A percentile compares a stretch with the other conserved stretches of the same genome.
phyloP scores from a whole-genome alignment of 352 stramenopile species.

The Globisporangium polare region DNA sequence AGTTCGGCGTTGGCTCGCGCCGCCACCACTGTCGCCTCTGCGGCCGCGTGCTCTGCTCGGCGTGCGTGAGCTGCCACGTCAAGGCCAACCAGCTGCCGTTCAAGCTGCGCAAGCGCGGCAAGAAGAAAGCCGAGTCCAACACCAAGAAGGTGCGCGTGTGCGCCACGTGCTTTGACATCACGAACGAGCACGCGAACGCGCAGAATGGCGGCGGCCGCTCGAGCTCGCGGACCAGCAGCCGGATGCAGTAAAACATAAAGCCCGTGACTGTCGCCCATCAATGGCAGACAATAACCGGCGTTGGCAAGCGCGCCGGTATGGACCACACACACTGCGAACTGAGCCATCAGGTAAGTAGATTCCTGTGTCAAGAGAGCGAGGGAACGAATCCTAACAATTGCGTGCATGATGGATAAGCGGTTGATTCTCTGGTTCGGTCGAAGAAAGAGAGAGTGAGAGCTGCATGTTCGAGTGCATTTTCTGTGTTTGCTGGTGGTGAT shows the following conservation, averaged over 20 bases:
- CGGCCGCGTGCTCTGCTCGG: slow-evolving; percentile 45
- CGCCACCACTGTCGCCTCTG: slow-evolving; percentile 64
- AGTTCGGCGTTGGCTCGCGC: slow-evolving; percentile 39
- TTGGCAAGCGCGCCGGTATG: too few relatives aligned
- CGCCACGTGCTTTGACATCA: slow-evolving; percentile 62
- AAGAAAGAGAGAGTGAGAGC: neutral
- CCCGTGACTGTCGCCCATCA: neutral
- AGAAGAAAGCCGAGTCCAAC: slow-evolving; percentile 45
- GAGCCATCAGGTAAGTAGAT: neutral
- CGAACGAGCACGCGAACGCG: slow-evolving; percentile 2
- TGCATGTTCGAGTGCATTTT: neutral
- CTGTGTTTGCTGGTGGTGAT: neutral
- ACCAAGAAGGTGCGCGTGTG: slow-evolving; percentile 67
- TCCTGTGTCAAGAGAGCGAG: neutral
- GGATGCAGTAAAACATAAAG: slow-evolving; percentile 6
- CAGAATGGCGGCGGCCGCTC: slow-evolving; percentile 1
- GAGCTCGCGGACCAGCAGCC: slow-evolving; percentile 9
- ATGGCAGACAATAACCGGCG: neutral
- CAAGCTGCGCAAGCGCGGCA: slow-evolving; percentile 38
- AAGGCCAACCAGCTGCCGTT: slow-evolving; percentile 34
- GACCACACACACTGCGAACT: too few relatives aligned
- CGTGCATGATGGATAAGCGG: neutral
- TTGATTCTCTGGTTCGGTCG: neutral
- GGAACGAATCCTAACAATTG: neutral
- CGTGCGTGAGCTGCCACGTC: slow-evolving; percentile 41